Base-by-base conservation (phyloP, 163 green algal species). In the Smithsoniella earleae region DNA sequence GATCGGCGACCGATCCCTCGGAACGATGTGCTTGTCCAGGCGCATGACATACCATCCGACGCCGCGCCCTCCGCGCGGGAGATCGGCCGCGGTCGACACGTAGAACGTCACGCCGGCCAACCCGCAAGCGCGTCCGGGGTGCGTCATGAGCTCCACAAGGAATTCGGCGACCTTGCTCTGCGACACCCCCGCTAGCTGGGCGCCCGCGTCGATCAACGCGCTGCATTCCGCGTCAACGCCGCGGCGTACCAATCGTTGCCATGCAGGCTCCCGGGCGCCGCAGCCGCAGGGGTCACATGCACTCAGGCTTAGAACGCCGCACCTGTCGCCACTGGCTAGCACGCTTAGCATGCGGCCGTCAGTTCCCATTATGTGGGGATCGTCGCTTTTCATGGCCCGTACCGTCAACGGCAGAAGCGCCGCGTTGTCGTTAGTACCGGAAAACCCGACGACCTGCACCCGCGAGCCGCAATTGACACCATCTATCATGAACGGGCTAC, bases 341-440 rank as follows among this genome's bases (percentile, higher is more conserved):
- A 64, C 25, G 6, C 33, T 6, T 27, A 64, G 8, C 49, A 64
- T 64, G 49, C 49, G 49, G 49, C 49, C 49, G 49, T 64, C 33
- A 27, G 49, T 64, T 13, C 49, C 49, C 49, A 36, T 64, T 25
- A 64, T 64, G 49, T 27, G 31, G 25, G 49, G 8, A 27, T 64
- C 49, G 8, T 6, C 49, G 31, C 25, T 64, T 25, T 64, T 27
- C 49, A 36, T 25, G 49, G 49, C 49, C 6, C 49, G 34, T 64
- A 87, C 80, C 66, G 83, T 74, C 55, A 83, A 54, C 38, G 82
- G 82, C 66, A 87, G 73, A 76, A 87, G 80, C n/a, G 80, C 64
- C 75, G 86, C 75, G 79, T 79, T 84, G 78, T 89, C 84, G 34
- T 64, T 64, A 10, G 49, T 64, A 27, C 49, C 49, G 6, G 49